Evolutionary conservation across 1,139 yeast species (phyloP).

Genomic region (Candida labiduridarum): DNA sequence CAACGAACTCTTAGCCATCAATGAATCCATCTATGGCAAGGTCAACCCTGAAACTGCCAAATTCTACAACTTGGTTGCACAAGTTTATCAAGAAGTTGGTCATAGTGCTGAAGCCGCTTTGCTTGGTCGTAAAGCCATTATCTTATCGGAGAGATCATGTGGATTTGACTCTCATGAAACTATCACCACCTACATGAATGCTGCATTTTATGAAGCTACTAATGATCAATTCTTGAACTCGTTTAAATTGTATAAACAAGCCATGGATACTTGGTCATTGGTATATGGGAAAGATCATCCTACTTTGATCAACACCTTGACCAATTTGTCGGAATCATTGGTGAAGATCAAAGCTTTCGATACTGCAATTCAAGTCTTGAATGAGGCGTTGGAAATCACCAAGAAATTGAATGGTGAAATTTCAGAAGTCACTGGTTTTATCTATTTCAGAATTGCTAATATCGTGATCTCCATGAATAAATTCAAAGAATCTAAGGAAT

Average conservation of each 20-base stretch:
- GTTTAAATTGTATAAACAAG: slow-evolving; percentile 62
- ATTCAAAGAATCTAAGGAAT: slow-evolving; percentile 55
- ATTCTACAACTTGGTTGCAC: slow-evolving; percentile 66
- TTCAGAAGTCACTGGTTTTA: slow-evolving; percentile 60
- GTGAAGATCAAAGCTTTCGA: slow-evolving; percentile 48
- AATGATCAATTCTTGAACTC: slow-evolving; percentile 64
- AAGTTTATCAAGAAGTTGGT: slow-evolving; percentile 65
- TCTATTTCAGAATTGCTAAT: slow-evolving; percentile 70
- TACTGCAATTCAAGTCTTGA: slow-evolving; percentile 49
- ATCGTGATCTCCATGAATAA: slow-evolving; percentile 56
- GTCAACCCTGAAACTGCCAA: slow-evolving; percentile 81
- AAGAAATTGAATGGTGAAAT: slow-evolving; percentile 54
- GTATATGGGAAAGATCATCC: slow-evolving; percentile 68
- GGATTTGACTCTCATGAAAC: slow-evolving; percentile 85
- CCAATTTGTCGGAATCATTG: slow-evolving; percentile 64
- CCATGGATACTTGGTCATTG: slow-evolving; percentile 57
- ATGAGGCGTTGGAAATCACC: slow-evolving; percentile 50
- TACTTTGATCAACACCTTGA: slow-evolving; percentile 63
- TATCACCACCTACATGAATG: slow-evolving; percentile 68
- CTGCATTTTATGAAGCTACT: slow-evolving; percentile 71
- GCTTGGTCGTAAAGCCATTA: slow-evolving; percentile 71
- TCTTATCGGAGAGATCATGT: slow-evolving; percentile 73
- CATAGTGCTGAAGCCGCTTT: slow-evolving; percentile 61
- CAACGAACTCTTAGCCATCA: slow-evolving; percentile 68
- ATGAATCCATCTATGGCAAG: slow-evolving; percentile 83